Evolutionary conservation across 169 alveolate genomes (phyloP).

Genomic region (Plasmodium malariae): DNA sequence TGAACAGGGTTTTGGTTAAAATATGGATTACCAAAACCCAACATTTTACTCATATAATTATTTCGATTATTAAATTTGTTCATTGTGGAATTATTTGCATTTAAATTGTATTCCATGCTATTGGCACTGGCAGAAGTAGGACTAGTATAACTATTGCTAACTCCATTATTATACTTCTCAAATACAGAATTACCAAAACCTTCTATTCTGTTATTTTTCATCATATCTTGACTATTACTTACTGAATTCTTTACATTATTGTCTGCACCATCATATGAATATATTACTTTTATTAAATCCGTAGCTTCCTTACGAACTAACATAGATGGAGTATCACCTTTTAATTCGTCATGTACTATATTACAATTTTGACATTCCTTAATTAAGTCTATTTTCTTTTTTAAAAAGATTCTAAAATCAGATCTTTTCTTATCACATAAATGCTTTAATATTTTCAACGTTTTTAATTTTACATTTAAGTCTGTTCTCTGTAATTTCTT

Average conservation of each 20-base stretch:
- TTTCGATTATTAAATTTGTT: constrained; percentile 7
- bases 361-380: constrained; percentile 62
- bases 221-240: constrained; percentile 25
- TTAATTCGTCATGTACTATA: constrained; percentile 64
- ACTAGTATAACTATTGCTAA: neutral
- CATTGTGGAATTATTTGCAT: neutral
- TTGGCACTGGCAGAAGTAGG: neutral
- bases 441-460: constrained; percentile 82
- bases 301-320: constrained; percentile 68
- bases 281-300: constrained; percentile 45
- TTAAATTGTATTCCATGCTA: neutral
- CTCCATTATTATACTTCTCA: neutral
- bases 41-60: constrained; percentile 68
- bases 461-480: constrained; percentile 81
- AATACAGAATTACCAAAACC: constrained; percentile 58
- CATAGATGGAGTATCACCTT: constrained; percentile 73
- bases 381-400: constrained; percentile 55
- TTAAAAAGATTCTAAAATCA: constrained; percentile 62
- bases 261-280: constrained; percentile 48
- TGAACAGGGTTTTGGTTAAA: constrained; percentile 60
- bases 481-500: constrained; percentile 82
- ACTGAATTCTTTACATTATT: constrained; percentile 10
- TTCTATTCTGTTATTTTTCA: constrained; percentile 66
- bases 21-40: constrained; percentile 70
- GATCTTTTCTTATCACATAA: constrained; percentile 78